These are phyloP conservation scores for Lobulomyces angularis DNA, from an alignment of 192 early-diverging fungal species.

Conservation along the genomic window DNA sequence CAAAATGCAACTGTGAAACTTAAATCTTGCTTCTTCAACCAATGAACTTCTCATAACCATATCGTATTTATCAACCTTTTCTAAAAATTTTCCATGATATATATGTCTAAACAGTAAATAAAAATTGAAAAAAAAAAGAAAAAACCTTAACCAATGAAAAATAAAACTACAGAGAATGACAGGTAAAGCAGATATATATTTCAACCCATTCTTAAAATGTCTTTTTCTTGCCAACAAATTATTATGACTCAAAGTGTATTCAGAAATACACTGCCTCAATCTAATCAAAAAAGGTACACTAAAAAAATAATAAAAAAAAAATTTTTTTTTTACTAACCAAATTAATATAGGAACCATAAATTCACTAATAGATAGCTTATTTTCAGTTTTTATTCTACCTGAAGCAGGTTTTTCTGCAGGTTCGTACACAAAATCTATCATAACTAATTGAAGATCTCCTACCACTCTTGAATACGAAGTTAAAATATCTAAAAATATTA, in stretches of 20 bases:
- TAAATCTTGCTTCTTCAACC: no score
- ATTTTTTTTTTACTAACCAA: constrained; percentile 35
- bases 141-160: constrained; percentile 17
- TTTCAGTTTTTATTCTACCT: background rate
- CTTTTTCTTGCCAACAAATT: constrained; percentile 32
- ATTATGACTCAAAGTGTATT: constrained; percentile 50
- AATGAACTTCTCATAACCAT: no score
- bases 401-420: background rate
- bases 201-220: constrained; percentile 85
- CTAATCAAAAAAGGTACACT: constrained; percentile 70
- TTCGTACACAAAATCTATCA: constrained; percentile 42
- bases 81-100: no score
- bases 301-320: background rate
- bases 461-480: constrained; percentile 85
- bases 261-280: constrained; percentile 64
- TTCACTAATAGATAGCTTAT: constrained; percentile 10
- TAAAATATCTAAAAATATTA: no score
- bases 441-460: constrained; percentile 63
- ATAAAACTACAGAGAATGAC: constrained; percentile 40
- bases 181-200: constrained; percentile 77
- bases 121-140: constrained; percentile 4
- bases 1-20: no score
- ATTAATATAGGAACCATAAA: constrained; percentile 42
- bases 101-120: constrained; percentile 1
- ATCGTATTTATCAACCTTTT: no score